A percentile compares a stretch with the other conserved stretches of the same genome.
phyloP scores from a whole-genome alignment of 2,329 filamentous ascomycete genomes.

The Paracamarosporium sp. region DNA sequence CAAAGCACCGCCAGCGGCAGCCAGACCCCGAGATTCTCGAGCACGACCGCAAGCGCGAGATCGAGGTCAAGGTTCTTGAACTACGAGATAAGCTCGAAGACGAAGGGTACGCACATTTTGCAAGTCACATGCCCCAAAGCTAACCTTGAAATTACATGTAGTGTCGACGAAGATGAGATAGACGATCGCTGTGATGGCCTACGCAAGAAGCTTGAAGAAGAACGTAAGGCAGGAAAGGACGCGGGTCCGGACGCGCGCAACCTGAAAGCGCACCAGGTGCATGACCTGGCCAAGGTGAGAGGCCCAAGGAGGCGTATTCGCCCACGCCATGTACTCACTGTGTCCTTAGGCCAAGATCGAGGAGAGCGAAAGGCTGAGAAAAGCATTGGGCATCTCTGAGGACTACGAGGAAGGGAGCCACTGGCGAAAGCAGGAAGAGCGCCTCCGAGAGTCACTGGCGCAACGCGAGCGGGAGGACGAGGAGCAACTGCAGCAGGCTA shows the following conservation, averaged over 20 bases:
- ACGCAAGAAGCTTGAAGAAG: constrained; percentile 65
- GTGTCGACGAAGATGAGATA: constrained; percentile 88
- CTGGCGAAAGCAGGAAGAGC: constrained; percentile 84
- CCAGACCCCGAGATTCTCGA: constrained; percentile 93
- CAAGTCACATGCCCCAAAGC: background rate
- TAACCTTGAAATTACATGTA: constrained; percentile 49
- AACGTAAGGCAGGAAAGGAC: constrained; percentile 47
- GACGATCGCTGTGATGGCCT: constrained; percentile 75
- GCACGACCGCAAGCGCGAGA: constrained; percentile 87
- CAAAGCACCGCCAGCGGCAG: constrained; percentile 79
- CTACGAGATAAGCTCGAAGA: constrained; percentile 91
- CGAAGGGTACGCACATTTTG: constrained; percentile 66
- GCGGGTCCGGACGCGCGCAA: constrained; percentile 55
- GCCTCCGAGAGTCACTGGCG: constrained; percentile 55
- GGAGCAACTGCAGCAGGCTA: constrained; percentile 28
- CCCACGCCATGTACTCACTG: background rate
- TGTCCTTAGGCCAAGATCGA: constrained; percentile 76
- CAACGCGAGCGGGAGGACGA: constrained; percentile 49
- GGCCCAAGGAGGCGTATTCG: background rate
- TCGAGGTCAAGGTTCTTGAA: constrained; percentile 94
- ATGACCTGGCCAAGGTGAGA: constrained; percentile 79
- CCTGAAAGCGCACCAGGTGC: constrained; percentile 91
- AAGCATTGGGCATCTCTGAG: constrained; percentile 84
- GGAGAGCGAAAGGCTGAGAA: constrained; percentile 87
- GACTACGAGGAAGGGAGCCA: constrained; percentile 87